Base-by-base conservation (phyloP, 2,329 filamentous ascomycete genomes). In the Xylaria sp. region DNA sequence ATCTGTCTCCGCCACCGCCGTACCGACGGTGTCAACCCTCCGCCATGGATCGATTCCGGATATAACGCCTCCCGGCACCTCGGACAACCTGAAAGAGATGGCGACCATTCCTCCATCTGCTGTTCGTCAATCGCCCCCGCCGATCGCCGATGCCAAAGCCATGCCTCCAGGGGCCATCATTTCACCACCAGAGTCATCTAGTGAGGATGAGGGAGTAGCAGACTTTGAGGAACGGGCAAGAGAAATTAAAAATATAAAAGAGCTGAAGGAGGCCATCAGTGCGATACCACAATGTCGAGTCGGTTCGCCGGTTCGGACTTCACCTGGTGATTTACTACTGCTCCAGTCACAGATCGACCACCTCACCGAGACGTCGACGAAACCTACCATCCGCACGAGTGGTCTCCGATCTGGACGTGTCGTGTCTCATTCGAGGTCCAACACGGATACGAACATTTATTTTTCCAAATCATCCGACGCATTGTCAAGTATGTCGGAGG, bases 181-280 rank as follows among this genome's bases (percentile, higher is more conserved):
- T 67, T 97, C 95, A 0, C 95, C 95, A 42, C 95, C 95, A 10
- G 95, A 97, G 76, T 97, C 94, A 40, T 87, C 88, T 31, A 94
- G 94, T 80, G 94, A 97, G 78, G 93, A 97, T 74, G 93, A 97
- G 76, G 90, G 88, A 74, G 81, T 75, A 28, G 79, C 79, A 2
- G 79, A 84, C 60, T 76, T 82, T 38, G 66, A 72, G 23, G 65
- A 68, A 6, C 81, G 84, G 4, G 84, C 82, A n/a, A 82, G 85
- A 58, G 80, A 83, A 59, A 80, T 85, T 11, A 83, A 85, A 67
- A 86, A 84, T 71, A 78, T 88, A n/a, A 83, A 84, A 77, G 92
- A 95, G 77, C 84, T 97, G 59, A 89, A 97, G 79, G 90, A 92
- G 49, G 94, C 93, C 40, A 91, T 98, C 70, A 91, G 91, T 80